phyloP scores from a whole-genome alignment of 176 grass and related monocot species.

The Dendrocalamus sinicus region DNA sequence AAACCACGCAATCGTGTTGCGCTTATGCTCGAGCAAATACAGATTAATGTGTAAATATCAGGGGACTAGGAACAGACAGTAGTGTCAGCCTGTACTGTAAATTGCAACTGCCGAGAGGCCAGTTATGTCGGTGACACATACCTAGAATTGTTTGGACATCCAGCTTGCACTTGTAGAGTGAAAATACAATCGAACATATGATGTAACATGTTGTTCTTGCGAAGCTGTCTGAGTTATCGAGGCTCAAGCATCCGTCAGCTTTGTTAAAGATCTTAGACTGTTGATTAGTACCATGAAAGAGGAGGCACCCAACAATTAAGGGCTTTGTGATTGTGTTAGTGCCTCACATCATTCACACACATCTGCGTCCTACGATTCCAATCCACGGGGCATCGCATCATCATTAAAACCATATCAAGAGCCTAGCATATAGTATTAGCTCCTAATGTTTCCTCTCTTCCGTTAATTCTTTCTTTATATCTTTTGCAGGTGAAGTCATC shows the following conservation, averaged over 20 bases:
- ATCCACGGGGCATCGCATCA: constrained; percentile 31
- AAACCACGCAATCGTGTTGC: background rate
- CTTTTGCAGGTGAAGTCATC: background rate
- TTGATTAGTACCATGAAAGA: background rate
- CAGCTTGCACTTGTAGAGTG: background rate
- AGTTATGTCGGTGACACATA: background rate
- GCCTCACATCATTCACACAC: constrained; percentile 46
- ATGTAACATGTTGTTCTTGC: background rate
- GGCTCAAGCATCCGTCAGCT: constrained; percentile 11
- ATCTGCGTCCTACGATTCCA: background rate
- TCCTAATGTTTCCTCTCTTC: background rate
- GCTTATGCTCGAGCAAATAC: background rate
- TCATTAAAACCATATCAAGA: constrained; percentile 40
- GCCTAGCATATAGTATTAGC: background rate
- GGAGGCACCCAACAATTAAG: background rate
- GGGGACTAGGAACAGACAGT: background rate
- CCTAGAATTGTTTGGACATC: background rate
- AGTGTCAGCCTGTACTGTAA: background rate
- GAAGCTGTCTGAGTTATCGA: background rate
- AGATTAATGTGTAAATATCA: background rate
- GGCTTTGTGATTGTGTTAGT: constrained; percentile 21
- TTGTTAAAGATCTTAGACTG: constrained; percentile 39
- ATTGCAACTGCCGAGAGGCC: background rate
- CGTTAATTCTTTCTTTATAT: background rate
- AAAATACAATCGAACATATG: background rate